Base-by-base conservation (phyloP, 1,284 basidiomycete genomes). In the Cryptococcus hybrid region DNA sequence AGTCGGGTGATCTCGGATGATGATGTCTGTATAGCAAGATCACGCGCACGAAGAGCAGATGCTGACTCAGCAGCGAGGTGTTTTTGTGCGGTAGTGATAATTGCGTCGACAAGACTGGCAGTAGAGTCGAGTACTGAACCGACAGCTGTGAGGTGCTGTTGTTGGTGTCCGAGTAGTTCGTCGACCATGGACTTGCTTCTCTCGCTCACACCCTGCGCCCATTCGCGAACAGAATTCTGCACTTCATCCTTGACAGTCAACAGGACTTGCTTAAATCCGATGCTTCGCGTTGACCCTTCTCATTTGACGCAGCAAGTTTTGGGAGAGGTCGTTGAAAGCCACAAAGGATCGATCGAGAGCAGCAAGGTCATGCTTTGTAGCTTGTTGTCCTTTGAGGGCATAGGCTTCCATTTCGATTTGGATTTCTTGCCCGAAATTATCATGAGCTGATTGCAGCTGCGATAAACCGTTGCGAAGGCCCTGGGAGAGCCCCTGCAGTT, bases 1-100 rank as follows among this genome's bases (percentile, higher is more conserved):
- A 95, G 79, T 30, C 85, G 84, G 1, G 77, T 70, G 38, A 90
- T 82, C 79, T 92, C 89, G 5, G 81, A 77, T 15, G 82, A 78
- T 0, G 84, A 82, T 3, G 84, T 81, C 47, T 79, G 79, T 9
- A 84, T 80, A 0, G 84, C 80, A 38, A 86, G 71, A 4, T 77
- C 68, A 57, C 84, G 84, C 3, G 84, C 80, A 53, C 84, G 80
- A 24, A 78, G 74, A 3, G 85, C 72, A 8, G 82, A 77, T 54
- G 83, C 79, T 37, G 81, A 80, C 69, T 90, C 85, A 0, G 80
- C 74, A 12, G 82, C 77, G 49, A 88, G 78, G 60, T 86, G 85
- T 0, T 81, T 75, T 6, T 83, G 79, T 0, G 85, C 83, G 50
- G 88, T 85, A 12, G 79, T 78, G 24, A 88, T 78, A 36, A 88